Conservation (phyloP, 257 asterid genomes). For the Plantago ovata region DNA sequence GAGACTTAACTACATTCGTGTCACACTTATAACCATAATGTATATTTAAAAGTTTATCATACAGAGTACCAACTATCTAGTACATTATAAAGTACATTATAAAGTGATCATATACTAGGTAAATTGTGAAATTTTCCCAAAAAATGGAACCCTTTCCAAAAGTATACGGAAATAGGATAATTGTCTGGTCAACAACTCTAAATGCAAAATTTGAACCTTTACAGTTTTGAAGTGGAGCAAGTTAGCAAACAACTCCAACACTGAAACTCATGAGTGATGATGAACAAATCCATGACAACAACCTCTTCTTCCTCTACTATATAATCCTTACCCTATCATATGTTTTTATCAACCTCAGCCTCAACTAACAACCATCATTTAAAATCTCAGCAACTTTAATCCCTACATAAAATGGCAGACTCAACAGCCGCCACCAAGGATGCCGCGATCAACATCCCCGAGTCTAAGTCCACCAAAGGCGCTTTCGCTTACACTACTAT, state of each 20-base stretch:
- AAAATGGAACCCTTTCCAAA: too few species aligned
- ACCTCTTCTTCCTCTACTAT: conserved; percentile 12
- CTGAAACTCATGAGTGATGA: neutral
- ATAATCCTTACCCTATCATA: conserved; percentile 8
- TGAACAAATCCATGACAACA: conserved; percentile 30
- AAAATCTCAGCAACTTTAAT: neutral
- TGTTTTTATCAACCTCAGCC: conserved; percentile 9
- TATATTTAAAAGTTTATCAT: too few species aligned
- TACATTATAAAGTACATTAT: too few species aligned
- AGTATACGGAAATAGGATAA: too few species aligned
- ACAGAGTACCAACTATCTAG: too few species aligned
- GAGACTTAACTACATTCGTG: too few species aligned
- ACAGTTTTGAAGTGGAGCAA: too few species aligned
- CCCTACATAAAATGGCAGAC: conserved; percentile 12
- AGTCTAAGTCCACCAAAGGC: conserved; percentile 28
- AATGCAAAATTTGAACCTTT: too few species aligned
- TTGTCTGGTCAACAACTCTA: too few species aligned
- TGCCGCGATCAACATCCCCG: conserved; percentile 25
- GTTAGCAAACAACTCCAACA: neutral
- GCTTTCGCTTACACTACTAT: conserved; percentile 14
- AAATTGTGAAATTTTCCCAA: too few species aligned
- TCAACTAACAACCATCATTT: neutral
- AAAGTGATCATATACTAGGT: too few species aligned
- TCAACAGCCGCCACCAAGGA: conserved; percentile 18
- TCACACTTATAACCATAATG: too few species aligned